These are phyloP conservation scores for Trametes versicolor DNA, from an alignment of 1,284 basidiomycete genomes.

Conservation along the genomic window DNA sequence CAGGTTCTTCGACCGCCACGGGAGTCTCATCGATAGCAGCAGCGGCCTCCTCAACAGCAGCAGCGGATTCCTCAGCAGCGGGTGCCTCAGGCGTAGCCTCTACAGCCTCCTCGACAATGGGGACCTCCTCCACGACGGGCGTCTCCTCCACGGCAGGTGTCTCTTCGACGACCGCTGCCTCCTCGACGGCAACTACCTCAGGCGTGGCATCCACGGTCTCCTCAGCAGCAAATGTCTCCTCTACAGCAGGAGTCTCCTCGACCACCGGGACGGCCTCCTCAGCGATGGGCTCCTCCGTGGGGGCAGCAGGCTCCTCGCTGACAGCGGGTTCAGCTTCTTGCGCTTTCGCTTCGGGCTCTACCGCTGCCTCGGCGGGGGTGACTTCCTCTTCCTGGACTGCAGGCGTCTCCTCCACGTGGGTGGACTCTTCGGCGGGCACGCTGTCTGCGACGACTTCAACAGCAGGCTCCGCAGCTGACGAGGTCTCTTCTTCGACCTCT, in stretches of 20 bases:
- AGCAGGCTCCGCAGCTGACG: slow-evolving; percentile 1
- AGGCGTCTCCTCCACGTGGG: slow-evolving; percentile 15
- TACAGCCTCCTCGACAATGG: slow-evolving; percentile 21
- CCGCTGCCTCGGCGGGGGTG: slow-evolving; percentile 17
- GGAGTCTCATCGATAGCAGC: slow-evolving; percentile 4
- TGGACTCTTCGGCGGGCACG: slow-evolving; percentile 9
- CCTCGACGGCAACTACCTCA: slow-evolving; percentile 15
- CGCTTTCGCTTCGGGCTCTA: background rate
- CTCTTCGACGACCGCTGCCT: background rate
- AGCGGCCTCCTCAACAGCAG: slow-evolving; percentile 19
- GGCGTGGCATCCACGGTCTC: background rate
- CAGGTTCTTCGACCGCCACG: slow-evolving; percentile 17
- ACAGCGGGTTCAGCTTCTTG: background rate
- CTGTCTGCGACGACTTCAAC: background rate
- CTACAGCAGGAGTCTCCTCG: slow-evolving; percentile 3
- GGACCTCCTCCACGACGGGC: slow-evolving; percentile 7
- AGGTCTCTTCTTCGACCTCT: background rate
- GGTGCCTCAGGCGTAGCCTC: slow-evolving; percentile 22
- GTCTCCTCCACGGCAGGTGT: slow-evolving; percentile 1
- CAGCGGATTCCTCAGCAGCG: slow-evolving; percentile 24
- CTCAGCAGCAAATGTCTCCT: slow-evolving; percentile 3
- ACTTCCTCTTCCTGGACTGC: slow-evolving; percentile 16
- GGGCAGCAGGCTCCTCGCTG: slow-evolving; percentile 6
- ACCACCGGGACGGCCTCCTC: slow-evolving; percentile 7
- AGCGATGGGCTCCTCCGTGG: slow-evolving; percentile 12